phyloP scores from a whole-genome alignment of 306 rosid species.

The Potentilla sterilis region DNA sequence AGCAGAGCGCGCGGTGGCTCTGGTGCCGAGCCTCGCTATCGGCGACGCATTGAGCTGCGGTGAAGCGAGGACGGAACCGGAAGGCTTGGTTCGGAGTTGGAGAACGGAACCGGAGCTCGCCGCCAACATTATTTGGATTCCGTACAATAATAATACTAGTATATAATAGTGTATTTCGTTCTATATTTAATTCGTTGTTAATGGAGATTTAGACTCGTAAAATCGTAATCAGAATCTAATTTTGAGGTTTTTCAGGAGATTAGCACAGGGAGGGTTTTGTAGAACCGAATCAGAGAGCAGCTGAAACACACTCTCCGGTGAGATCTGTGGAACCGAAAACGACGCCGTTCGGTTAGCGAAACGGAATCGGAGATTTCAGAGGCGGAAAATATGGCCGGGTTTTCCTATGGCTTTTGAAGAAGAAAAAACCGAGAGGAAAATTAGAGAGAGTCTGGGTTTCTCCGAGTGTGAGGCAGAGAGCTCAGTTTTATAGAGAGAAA shows the following conservation, averaged over 20 bases:
- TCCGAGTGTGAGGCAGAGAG: neutral
- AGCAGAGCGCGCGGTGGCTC: constrained; percentile 36
- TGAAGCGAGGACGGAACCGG: constrained; percentile 21
- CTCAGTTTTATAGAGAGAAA: neutral
- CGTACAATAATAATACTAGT: neutral
- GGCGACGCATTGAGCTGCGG: constrained; percentile 54
- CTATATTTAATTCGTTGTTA: neutral
- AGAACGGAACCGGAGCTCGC: constrained; percentile 48
- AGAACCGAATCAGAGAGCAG: constrained; percentile 8
- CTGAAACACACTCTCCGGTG: neutral
- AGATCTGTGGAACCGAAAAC: constrained; percentile 15
- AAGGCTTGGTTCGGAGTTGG: constrained; percentile 38
- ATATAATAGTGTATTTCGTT: neutral
- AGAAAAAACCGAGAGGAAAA: neutral
- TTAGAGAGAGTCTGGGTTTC: neutral
- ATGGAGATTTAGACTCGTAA: neutral
- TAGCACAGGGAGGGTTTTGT: neutral
- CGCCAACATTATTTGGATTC: constrained; percentile 45
- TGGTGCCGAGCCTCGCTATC: constrained; percentile 22
- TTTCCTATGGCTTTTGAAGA: neutral
- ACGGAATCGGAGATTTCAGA: neutral
- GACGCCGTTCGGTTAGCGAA: constrained; percentile 3
- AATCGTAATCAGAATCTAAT: no score
- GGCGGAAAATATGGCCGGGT: neutral
- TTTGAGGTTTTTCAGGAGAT: neutral